Conservation (phyloP, 2,329 filamentous ascomycete species). For the Albophoma yamanashiensis region DNA sequence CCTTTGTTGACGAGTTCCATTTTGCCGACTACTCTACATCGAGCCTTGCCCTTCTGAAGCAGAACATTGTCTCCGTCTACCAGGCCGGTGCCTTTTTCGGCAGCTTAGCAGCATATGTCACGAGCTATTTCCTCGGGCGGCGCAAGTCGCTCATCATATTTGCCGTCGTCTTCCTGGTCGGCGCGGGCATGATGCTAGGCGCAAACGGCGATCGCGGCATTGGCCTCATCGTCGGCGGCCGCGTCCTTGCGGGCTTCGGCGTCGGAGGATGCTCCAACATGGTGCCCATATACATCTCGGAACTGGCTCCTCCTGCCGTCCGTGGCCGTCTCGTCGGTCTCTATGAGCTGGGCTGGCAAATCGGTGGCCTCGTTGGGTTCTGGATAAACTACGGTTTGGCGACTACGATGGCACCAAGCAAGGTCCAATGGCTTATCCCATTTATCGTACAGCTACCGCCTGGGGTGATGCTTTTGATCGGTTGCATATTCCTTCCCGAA, state of each 20-base stretch:
- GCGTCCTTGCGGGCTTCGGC: slow-evolving; percentile 12
- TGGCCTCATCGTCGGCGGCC: slow-evolving; percentile 12
- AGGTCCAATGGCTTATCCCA: slow-evolving; percentile 53
- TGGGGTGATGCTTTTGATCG: slow-evolving; percentile 46
- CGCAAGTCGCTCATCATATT: slow-evolving; percentile 10
- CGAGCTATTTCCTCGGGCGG: slow-evolving; percentile 9
- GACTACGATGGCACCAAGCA: slow-evolving; percentile 32
- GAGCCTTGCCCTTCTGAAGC: slow-evolving; percentile 48
- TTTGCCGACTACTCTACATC: slow-evolving; percentile 38
- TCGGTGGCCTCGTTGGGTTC: slow-evolving; percentile 10
- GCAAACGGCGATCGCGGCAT: slow-evolving; percentile 25
- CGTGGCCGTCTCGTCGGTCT: slow-evolving; percentile 11
- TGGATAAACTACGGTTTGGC: slow-evolving; percentile 47
- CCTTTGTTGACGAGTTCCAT: slow-evolving; percentile 59
- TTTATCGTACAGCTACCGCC: slow-evolving; percentile 59
- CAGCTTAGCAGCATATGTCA: slow-evolving; percentile 8
- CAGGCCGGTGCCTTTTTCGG: slow-evolving; percentile 32
- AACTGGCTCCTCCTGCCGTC: slow-evolving; percentile 8
- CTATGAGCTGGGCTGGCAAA: slow-evolving; percentile 11
- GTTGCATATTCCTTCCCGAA: slow-evolving; percentile 50
- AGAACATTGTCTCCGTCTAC: slow-evolving; percentile 73
- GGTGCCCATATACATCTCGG: slow-evolving; percentile 11
- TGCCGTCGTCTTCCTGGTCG: slow-evolving; percentile 8
- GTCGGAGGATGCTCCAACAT: slow-evolving; percentile 14
- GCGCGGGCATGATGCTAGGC: slow-evolving; percentile 29